Evolutionary conservation across 805 yeast species (phyloP).

Genomic region (Hanseniaspora pseudoguilliermondii): DNA sequence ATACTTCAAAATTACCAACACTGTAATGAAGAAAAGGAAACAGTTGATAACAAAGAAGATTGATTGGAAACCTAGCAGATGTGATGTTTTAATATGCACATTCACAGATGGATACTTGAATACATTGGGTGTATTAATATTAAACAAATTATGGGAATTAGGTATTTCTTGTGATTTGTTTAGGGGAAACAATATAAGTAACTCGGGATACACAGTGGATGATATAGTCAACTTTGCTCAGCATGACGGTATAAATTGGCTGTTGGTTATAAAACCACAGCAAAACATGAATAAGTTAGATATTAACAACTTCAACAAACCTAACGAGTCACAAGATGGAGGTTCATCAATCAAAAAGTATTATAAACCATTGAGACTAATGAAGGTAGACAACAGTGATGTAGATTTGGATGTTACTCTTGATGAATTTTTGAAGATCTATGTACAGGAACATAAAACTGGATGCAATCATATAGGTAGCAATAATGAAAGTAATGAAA

Average conservation of each 20-base stretch:
- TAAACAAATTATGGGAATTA: constrained; percentile 58
- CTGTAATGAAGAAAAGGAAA: constrained; percentile 26
- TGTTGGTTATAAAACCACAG: constrained; percentile 66
- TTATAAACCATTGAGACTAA: constrained; percentile 66
- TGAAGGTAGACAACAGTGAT: constrained; percentile 40
- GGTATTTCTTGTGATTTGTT: constrained; percentile 67
- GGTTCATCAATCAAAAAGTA: constrained; percentile 30
- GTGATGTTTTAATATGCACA: constrained; percentile 72
- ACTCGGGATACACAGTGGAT: constrained; percentile 41
- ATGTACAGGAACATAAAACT: constrained; percentile 21
- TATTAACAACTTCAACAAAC: constrained; percentile 11
- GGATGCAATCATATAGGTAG: neutral
- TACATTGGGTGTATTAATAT: constrained; percentile 49
- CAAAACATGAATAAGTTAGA: constrained; percentile 18
- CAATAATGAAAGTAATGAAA: neutral
- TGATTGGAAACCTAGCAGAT: constrained; percentile 48
- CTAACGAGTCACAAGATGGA: constrained; percentile 1
- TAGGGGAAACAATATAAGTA: constrained; percentile 19
- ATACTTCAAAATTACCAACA: constrained; percentile 31
- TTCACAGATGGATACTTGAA: constrained; percentile 44
- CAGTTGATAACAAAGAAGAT: constrained; percentile 27
- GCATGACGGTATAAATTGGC: constrained; percentile 60
- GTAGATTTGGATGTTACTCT: constrained; percentile 62
- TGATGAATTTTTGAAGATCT: constrained; percentile 45
- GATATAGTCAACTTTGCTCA: constrained; percentile 54